Base-by-base conservation (phyloP, 1,284 basidiomycete species). In the Kwoniella shivajii region DNA sequence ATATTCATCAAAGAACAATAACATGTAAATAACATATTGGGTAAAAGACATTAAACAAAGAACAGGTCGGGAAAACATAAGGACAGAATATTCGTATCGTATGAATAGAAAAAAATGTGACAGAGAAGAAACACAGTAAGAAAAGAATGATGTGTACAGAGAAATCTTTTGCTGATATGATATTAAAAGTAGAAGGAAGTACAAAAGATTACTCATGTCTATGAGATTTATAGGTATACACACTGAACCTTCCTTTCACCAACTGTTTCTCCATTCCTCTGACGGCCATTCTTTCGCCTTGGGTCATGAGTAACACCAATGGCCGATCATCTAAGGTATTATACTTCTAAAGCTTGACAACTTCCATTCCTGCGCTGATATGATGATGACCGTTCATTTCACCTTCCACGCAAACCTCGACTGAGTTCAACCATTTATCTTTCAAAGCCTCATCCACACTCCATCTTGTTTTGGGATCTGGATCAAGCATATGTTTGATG, bases 401-500 rank as follows among this genome's bases (percentile, higher is more conserved):
- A 7, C 75, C 75, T 50, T 78, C 75, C 29, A 65, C 63, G 58
- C 77, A 78, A n/a, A 77, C 68, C 54, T 92, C 86, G 63, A 96
- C 88, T 18, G 81, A 75, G 76, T 84, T 77, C 58, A 97, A 79
- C 94, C 94, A 99, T 47, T 86, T 73, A 71, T 97, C 87, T 66
- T 83, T 83, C 58, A 95, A 80, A 47, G 90, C 84, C 50, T 94
- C 90, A 64, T 98, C 94, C 66, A 95, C 89, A 50, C 84, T 80
- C 65, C 82, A 83, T 24, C 95, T 82, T 41, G 82, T 79, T 79
- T 90, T 89, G 16, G 94, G 92, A 72, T 97, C 89, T 1, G 95
- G 95, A 71, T 96, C 92, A 47, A 99, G 84, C 94, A 99, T 99
- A 81, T 88, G 88, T 69, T 94, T 87, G 61, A 99, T 84, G 61